These are phyloP conservation scores for Vicia villosa DNA, from an alignment of 306 rosid species.

Conservation along the genomic window DNA sequence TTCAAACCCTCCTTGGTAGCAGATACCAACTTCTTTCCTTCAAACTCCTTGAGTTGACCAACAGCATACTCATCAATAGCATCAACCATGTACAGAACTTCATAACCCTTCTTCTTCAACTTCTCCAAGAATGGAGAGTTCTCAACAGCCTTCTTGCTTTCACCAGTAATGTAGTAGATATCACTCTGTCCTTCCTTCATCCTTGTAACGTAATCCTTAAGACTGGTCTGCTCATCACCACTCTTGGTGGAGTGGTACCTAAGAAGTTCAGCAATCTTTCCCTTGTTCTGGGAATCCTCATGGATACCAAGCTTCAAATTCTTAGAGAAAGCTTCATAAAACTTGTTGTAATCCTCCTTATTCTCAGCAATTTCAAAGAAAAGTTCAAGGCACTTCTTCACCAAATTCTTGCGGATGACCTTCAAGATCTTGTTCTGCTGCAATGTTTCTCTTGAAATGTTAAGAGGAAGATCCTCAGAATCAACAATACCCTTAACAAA, in stretches of 20 bases:
- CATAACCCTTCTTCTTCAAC: constrained; percentile 80
- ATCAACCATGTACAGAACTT: constrained; percentile 84
- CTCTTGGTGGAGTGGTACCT: constrained; percentile 90
- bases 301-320: constrained; percentile 85
- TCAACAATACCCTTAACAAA: constrained; percentile 90
- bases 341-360: constrained; percentile 90
- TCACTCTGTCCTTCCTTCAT: constrained; percentile 93
- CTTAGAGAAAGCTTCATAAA: constrained; percentile 85
- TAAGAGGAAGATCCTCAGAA: constrained; percentile 88
- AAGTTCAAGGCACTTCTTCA: constrained; percentile 78
- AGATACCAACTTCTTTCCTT: constrained; percentile 86
- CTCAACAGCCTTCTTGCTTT: constrained; percentile 85
- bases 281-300: constrained; percentile 73
- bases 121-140: constrained; percentile 86
- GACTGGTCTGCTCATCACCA: constrained; percentile 82
- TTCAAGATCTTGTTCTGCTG: constrained; percentile 87
- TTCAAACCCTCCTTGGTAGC: constrained; percentile 87
- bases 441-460: constrained; percentile 76
- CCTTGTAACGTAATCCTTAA: constrained; percentile 84
- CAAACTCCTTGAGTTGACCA: constrained; percentile 83
- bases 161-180: constrained; percentile 81
- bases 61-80: constrained; percentile 88
- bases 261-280: constrained; percentile 73
- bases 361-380: constrained; percentile 85
- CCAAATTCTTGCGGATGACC: constrained; percentile 87